Conservation (phyloP, 768 basidiomycete genomes). For the Hypholoma sublateritium region DNA sequence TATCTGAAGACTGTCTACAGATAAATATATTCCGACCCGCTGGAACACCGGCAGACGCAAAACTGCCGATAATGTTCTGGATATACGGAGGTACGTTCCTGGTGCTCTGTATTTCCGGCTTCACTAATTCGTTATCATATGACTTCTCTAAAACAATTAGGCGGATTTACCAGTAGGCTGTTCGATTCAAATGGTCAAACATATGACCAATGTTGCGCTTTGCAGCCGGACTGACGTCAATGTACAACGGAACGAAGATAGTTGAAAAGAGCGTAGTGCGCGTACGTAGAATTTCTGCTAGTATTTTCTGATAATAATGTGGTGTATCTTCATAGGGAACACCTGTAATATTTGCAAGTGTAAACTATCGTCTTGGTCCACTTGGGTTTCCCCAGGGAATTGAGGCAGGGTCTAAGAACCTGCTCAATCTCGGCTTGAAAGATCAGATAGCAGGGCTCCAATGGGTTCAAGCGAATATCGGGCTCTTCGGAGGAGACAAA, state of each 20-base stretch:
- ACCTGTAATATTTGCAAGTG: conserved; percentile 39
- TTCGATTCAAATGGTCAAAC: background rate
- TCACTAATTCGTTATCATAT: background rate
- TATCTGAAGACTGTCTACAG: conserved; percentile 55
- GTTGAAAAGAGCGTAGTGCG: conserved; percentile 29
- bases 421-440: conserved; percentile 42
- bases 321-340: conserved; percentile 26
- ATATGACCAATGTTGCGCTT: conserved; percentile 13
- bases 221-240: conserved; percentile 17
- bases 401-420: conserved; percentile 29
- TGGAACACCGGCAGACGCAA: conserved; percentile 19
- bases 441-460: conserved; percentile 41
- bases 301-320: background rate
- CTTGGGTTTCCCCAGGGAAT: conserved; percentile 40
- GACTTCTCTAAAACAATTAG: background rate
- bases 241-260: conserved; percentile 26
- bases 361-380: conserved; percentile 40
- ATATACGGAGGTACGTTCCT: conserved; percentile 8
- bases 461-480: conserved; percentile 60
- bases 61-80: conserved; percentile 31
- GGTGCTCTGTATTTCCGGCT: background rate
- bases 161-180: conserved; percentile 2
- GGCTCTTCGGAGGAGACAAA: conserved; percentile 54
- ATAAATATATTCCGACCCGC: conserved; percentile 54
- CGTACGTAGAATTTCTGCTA: conserved; percentile 16